Conservation (phyloP, 805 yeast genomes). For the Metschnikowia reukaufii region DNA sequence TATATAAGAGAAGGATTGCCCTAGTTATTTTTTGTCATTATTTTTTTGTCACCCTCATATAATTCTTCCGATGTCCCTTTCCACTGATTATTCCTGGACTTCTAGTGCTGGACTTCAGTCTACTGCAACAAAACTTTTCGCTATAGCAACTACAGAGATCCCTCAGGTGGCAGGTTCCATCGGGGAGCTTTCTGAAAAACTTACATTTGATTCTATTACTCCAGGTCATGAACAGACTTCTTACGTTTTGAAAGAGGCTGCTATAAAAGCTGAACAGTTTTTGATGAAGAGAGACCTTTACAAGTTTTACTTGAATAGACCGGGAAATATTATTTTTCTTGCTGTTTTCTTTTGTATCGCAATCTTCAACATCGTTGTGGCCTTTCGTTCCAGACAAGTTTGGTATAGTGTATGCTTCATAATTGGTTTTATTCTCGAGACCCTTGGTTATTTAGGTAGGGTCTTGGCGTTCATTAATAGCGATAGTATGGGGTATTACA, state of each 20-base stretch:
- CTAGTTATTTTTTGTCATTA: too few relatives aligned
- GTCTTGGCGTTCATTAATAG: conserved; percentile 29
- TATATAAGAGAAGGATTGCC: too few relatives aligned
- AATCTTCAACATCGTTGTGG: conserved; percentile 29
- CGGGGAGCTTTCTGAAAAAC: too few relatives aligned
- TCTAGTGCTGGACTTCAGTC: too few relatives aligned
- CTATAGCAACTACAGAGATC: too few relatives aligned
- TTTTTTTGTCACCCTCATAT: too few relatives aligned
- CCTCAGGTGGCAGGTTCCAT: too few relatives aligned
- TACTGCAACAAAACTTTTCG: too few relatives aligned
- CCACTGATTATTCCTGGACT: too few relatives aligned
- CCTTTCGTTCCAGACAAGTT: conserved; percentile 33
- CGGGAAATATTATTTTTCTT: conserved; percentile 35
- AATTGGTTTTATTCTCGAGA: conserved; percentile 37
- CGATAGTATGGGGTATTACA: conserved; percentile 22
- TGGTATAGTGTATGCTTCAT: conserved; percentile 42
- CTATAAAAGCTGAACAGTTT: background rate
- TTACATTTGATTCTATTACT: too few relatives aligned
- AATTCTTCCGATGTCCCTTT: too few relatives aligned
- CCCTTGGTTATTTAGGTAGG: conserved; percentile 41
- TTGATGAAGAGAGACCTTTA: conserved; percentile 29
- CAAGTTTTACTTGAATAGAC: conserved; percentile 23
- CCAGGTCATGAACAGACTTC: too few relatives aligned
- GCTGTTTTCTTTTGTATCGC: conserved; percentile 28
- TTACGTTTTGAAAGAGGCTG: background rate